A percentile compares a stretch with the other conserved stretches of the same genome.
Evolutionary conservation across 768 basidiomycete genomes (phyloP).

Genomic region (Lactarius hengduanensis): DNA sequence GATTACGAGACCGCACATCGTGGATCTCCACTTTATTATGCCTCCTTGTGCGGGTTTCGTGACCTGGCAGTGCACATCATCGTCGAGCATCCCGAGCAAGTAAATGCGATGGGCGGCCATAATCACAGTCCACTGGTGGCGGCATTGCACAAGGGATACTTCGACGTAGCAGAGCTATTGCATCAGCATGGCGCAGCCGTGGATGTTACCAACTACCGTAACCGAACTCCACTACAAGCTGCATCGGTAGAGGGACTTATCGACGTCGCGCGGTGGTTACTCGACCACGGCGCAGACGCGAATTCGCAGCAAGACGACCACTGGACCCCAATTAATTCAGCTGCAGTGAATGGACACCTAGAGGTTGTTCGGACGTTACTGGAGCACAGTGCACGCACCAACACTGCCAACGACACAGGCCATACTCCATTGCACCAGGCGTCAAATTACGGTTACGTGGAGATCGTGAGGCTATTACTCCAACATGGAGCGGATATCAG

Average conservation of each 20-base stretch:
- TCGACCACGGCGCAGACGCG: not conserved
- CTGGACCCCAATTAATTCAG: not conserved
- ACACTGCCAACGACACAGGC: not conserved
- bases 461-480: not conserved
- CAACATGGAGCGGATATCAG: not conserved
- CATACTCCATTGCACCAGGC: not conserved
- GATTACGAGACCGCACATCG: not conserved
- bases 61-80: not conserved
- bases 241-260: not conserved
- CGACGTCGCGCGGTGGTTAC: not conserved
- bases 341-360: not conserved
- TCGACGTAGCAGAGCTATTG: not conserved
- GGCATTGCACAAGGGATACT: not conserved
- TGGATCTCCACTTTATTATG: not conserved
- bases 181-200: not conserved
- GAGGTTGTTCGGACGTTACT: not conserved
- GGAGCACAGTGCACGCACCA: not conserved
- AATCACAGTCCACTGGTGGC: not conserved
- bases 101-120: not conserved
- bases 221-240: not conserved
- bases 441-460: not conserved
- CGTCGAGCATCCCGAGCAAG: not conserved
- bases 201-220: not conserved
- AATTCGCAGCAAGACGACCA: not conserved
- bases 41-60: not conserved